A percentile compares a stretch with the other conserved stretches of the same genome.
Conservation (phyloP, 2,329 filamentous ascomycete species). For the Aspergillus spinulosporus region DNA sequence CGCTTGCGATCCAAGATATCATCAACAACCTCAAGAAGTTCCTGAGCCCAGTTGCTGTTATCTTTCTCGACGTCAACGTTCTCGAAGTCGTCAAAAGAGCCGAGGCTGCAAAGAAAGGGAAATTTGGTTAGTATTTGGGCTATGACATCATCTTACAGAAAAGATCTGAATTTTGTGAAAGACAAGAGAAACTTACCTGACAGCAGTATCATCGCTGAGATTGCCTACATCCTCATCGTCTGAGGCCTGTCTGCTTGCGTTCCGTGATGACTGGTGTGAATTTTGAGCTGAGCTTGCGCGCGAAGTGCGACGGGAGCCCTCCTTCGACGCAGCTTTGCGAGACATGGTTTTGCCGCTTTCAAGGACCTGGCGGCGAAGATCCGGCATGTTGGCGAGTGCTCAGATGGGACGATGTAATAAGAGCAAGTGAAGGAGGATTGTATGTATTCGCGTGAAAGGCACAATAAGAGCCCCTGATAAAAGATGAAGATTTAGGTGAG, state of each 20-base stretch:
- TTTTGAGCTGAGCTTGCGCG: conserved; percentile 53
- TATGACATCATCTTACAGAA: conserved; percentile 40
- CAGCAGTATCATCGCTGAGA: conserved; percentile 59
- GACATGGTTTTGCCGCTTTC: conserved; percentile 67
- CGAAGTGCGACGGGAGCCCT: conserved; percentile 54
- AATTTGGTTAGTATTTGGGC: neutral
- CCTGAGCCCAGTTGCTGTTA: conserved; percentile 60
- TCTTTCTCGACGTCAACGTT: conserved; percentile 52
- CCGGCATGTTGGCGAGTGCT: conserved; percentile 41
- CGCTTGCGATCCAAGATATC: conserved; percentile 76
- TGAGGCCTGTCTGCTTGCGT: conserved; percentile 56
- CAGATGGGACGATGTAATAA: neutral
- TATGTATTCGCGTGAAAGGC: neutral
- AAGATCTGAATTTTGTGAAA: conserved; percentile 16
- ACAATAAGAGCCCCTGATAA: neutral
- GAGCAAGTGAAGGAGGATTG: neutral
- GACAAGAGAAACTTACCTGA: conserved; percentile 48
- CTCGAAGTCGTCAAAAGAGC: conserved; percentile 66
- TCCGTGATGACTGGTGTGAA: conserved; percentile 56
- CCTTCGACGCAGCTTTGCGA: conserved; percentile 59
- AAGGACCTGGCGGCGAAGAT: conserved; percentile 58
- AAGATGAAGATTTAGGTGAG: neutral
- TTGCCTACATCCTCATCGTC: conserved; percentile 60
- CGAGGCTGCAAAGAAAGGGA: conserved; percentile 48
- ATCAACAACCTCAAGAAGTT: conserved; percentile 65